These are phyloP conservation scores for Nemophila menziesii DNA, from an alignment of 257 asterid genomes.

Conservation along the genomic window DNA sequence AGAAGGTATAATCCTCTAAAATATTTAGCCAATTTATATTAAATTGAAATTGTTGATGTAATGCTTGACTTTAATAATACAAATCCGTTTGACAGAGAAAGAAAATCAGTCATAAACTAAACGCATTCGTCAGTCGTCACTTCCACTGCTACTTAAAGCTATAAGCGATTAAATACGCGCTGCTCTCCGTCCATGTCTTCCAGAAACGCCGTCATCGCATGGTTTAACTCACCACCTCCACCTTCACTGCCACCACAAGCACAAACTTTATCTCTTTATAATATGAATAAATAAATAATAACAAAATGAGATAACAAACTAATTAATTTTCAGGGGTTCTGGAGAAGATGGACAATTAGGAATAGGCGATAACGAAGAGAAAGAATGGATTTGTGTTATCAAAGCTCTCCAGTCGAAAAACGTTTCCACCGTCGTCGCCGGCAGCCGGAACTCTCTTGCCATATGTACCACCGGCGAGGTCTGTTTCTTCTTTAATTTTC, in stretches of 20 bases:
- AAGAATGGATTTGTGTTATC: conserved; percentile 67
- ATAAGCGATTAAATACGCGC: too few relatives aligned
- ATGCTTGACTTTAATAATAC: too few relatives aligned
- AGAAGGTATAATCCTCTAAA: too few relatives aligned
- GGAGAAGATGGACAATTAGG: conserved; percentile 99
- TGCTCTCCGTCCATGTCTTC: conserved; percentile 37
- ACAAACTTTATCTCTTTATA: too few relatives aligned
- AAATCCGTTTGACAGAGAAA: too few relatives aligned
- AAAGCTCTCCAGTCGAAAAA: conserved; percentile 40
- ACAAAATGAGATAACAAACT: conserved; percentile 2
- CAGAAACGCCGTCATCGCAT: conserved; percentile 60
- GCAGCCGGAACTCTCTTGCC: conserved; percentile 95
- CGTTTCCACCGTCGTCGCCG: conserved; percentile 72
- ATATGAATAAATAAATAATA: too few relatives aligned
- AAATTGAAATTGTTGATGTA: too few relatives aligned
- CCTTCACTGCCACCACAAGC: not conserved
- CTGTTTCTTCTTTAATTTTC: conserved; percentile 1
- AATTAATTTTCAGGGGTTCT: conserved; percentile 63
- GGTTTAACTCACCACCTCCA: conserved; percentile 28
- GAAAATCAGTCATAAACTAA: too few relatives aligned
- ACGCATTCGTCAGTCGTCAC: too few relatives aligned
- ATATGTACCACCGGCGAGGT: conserved; percentile 95
- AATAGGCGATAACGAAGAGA: conserved; percentile 72
- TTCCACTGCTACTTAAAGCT: not conserved
- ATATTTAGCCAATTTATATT: too few relatives aligned